Percentiles rank a stretch among this genome's conserved stretches.
Evolutionary conservation across 2,329 filamentous ascomycete species (phyloP).

Genomic region (Biscogniauxia sp.): DNA sequence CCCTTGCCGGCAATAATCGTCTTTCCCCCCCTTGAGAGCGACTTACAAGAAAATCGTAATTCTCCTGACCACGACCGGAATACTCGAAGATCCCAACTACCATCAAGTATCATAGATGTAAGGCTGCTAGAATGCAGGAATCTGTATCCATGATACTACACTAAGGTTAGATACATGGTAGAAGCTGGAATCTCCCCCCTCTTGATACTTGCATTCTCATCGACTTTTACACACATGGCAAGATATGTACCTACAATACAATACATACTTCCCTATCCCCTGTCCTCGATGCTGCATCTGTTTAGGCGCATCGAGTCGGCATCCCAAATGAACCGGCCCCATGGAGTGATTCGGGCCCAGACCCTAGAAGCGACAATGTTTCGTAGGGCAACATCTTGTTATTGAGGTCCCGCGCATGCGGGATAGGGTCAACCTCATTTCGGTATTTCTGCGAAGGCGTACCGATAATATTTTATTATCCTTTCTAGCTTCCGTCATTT

Average conservation of each 20-base stretch:
- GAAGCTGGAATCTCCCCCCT: not conserved
- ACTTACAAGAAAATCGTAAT: too few species aligned
- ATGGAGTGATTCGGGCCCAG: conserved; percentile 2
- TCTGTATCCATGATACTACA: too few species aligned
- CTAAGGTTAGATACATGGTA: not conserved
- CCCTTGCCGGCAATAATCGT: too few species aligned
- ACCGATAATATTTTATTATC: conserved; percentile 15
- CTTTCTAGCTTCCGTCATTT: conserved; percentile 17
- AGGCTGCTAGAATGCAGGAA: not conserved
- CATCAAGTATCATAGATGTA: not conserved
- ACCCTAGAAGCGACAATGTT: conserved; percentile 6
- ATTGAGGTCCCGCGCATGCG: conserved; percentile 12
- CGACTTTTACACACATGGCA: not conserved
- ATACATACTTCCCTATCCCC: conserved; percentile 15
- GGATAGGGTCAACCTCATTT: conserved; percentile 10
- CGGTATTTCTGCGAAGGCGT: conserved; percentile 17
- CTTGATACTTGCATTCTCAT: not conserved
- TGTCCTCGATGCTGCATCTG: conserved; percentile 20
- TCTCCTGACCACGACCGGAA: too few species aligned
- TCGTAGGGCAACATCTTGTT: conserved; percentile 20
- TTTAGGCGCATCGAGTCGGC: conserved; percentile 18
- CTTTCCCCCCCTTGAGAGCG: not conserved
- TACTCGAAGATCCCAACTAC: too few species aligned
- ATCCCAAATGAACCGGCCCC: conserved; percentile 27
- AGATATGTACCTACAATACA: conserved; percentile 7